phyloP scores from a whole-genome alignment of 129 eudicot species.

The Erigeron canadensis region DNA sequence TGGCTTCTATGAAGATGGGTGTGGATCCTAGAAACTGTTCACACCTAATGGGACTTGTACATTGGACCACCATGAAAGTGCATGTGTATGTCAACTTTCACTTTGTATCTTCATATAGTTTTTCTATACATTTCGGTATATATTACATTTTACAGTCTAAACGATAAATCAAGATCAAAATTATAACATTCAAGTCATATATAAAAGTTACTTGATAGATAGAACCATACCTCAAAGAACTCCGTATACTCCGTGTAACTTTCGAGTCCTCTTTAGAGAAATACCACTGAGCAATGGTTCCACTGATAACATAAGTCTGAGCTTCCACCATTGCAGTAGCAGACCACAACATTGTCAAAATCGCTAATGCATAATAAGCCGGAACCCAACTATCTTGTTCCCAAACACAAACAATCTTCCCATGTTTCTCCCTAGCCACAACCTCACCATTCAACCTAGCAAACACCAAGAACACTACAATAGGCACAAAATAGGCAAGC shows the following conservation, averaged over 20 bases:
- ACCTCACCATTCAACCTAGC: constrained; percentile 71
- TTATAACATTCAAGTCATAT: neutral
- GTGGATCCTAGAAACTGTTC: too few relatives aligned
- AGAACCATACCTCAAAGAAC: constrained; percentile 59
- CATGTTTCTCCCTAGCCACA: constrained; percentile 55
- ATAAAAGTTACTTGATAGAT: neutral
- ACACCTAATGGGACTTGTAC: too few relatives aligned
- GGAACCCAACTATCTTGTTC: constrained; percentile 94
- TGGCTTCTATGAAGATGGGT: too few relatives aligned
- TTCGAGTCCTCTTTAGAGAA: constrained; percentile 67
- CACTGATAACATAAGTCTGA: constrained; percentile 82
- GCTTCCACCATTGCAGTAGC: constrained; percentile 87
- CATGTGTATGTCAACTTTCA: too few relatives aligned
- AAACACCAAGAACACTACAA: constrained; percentile 77
- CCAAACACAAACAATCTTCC: constrained; percentile 70
- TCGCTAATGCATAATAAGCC: constrained; percentile 77
- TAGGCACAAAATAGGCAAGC: constrained; percentile 62
- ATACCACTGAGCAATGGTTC: constrained; percentile 96
- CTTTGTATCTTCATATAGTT: too few relatives aligned
- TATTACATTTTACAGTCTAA: too few relatives aligned
- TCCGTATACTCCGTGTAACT: constrained; percentile 56
- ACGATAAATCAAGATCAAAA: too few relatives aligned
- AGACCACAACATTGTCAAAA: constrained; percentile 93
- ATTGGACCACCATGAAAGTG: too few relatives aligned
- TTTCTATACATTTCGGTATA: too few relatives aligned